Evolutionary conservation across 1,284 basidiomycete species (phyloP), one percentile per base, ranked within the genome.

Genomic region (Irpex sp.): DNA sequence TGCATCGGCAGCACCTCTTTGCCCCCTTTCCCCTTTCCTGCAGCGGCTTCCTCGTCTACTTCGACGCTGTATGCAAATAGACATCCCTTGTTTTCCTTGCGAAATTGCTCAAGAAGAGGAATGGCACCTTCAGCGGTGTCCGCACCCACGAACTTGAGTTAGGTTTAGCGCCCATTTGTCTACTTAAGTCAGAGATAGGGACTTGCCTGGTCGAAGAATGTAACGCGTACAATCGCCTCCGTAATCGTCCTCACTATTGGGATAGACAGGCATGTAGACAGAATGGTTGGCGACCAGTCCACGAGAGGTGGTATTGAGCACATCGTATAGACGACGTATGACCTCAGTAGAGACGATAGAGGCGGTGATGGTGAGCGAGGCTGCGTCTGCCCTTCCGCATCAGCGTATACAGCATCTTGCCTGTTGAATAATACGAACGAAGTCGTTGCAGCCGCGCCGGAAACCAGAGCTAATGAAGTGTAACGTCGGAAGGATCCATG

Each of bases 21-120:
- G 33, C 68, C 60, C 16, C 64, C 65, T 58, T 65, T 61, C 60
- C 58, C 58, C 56, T 66, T 59, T 4, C 70, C 77, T 14, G 77
- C 76, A 5, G 81, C 82, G 59, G 82, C 77, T 8, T 77, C 75
- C 67, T 86, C 82, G 64, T 92, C 85, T 9, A 91, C 92, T 74
- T 96, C 93, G 28, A 93, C 92, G 53, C 87, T 91, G 75, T 96
- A 96, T 39, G 84, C 88, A 66, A 97, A 85, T 16, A 96, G 77
- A n/a, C 83, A 80, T 5, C 93, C 94, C 63, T 88, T 89, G 67
- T 90, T 88, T 65, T 83, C 81, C 9, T 73, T 70, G 23, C 91
- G 82, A 37, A 96, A 77, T 16, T 74, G 70, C 48, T 80, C 78
- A 54, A 96, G 82, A 3, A 90, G 70, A 2, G 88, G 85, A 7